Base-by-base conservation (phyloP, 1,139 yeast species). In the Geotrichum citri-aurantii region DNA sequence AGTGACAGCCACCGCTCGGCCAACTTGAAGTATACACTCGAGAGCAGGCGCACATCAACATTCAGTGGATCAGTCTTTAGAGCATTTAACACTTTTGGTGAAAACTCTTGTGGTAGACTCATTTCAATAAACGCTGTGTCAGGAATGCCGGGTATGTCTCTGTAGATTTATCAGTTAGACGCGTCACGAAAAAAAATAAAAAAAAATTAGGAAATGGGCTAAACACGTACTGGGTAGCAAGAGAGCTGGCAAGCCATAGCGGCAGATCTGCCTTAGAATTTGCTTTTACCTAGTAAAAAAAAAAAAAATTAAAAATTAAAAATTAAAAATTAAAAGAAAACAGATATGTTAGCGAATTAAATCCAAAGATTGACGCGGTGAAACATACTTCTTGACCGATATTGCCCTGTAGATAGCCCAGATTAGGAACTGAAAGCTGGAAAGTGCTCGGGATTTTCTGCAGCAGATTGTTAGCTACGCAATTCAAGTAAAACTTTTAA, bases 371-470 rank as follows among this genome's bases (percentile, higher is more conserved):
- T 37, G 42, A n/a, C 19, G 29, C 8, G 7, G 50, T 46, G 17
- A 6, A 49, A 63, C 73, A 51, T 55, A 69, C 73, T 29, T 73
- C 77, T 62, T 82, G 80, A 0, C 88, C 91, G 0, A 90, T 88
- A 61, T 86, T 84, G 5, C 93, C 95, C 66, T 88, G 92, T n/a
- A 92, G 77, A 68, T 86, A 90, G 2, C 97, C 97, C 26, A 92
- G 75, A 0, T 95, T 95, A 0, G 96, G 95, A 2, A 90, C 87
- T 0, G 86, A 80, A 57, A 85, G 80, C 66, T 87, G 86, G 75
- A 91, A 90, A 57, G 80, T 81, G 66, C 93, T 84, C 0, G 97
- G 96, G 5, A 91, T 75, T 68, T 85, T 85, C 75, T 86, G 65
- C 11, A 51, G 42, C 21, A 14, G 10, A 19, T 26, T 47, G 42